A percentile compares a stretch with the other conserved stretches of the same genome.
Conservation (phyloP, 2,329 filamentous ascomycete species). For the Trichoderma aggressivum region DNA sequence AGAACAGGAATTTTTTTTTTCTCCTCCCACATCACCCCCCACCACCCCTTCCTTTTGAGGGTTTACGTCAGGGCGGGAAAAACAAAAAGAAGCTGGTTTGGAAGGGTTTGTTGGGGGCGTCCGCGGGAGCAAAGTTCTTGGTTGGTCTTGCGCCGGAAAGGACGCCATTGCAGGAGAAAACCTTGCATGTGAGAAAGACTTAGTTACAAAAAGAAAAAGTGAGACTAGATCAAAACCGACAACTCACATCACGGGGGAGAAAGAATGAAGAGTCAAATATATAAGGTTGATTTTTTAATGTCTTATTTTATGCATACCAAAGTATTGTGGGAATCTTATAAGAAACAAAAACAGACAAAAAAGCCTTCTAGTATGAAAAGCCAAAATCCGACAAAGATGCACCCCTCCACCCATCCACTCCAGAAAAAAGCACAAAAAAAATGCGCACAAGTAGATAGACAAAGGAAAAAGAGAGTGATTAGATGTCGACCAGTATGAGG, state of each 20-base stretch:
- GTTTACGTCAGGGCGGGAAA: not conserved
- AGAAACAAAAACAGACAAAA: not conserved
- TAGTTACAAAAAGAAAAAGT: too few relatives aligned
- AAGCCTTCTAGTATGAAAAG: not conserved
- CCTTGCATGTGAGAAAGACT: not conserved
- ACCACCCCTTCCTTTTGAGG: not conserved
- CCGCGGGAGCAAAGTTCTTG: too few relatives aligned
- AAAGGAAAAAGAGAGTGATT: not conserved
- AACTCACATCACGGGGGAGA: not conserved
- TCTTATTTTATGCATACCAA: not conserved
- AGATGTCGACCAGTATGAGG: not conserved
- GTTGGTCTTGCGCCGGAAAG: too few relatives aligned
- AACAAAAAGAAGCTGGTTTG: not conserved
- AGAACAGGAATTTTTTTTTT: not conserved
- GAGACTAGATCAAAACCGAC: too few relatives aligned
- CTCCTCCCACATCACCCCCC: not conserved
- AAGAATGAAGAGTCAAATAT: not conserved
- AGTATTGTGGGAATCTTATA: constrained; percentile 2
- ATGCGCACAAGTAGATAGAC: not conserved
- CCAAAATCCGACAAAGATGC: not conserved
- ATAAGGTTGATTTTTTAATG: not conserved
- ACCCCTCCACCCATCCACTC: not conserved
- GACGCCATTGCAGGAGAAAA: not conserved
- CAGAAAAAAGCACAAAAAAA: not conserved
- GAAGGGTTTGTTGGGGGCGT: not conserved